phyloP scores from a whole-genome alignment of 768 basidiomycete genomes.

The Rhizopogon vulgaris region DNA sequence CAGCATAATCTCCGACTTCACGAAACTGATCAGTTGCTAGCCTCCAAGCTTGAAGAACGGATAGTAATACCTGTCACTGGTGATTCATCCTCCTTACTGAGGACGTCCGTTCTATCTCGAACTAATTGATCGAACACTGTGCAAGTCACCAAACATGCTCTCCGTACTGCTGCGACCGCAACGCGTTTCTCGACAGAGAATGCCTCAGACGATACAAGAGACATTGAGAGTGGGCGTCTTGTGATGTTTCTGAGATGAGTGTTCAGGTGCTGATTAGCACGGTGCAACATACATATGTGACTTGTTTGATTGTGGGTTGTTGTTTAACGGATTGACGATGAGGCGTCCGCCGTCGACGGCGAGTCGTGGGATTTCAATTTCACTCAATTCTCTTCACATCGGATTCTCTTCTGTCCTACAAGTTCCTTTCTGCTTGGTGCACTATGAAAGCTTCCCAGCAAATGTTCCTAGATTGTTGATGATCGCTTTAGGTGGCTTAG shows the following conservation, averaged over 20 bases:
- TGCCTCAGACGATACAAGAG: slow-evolving; percentile 7
- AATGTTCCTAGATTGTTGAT: not conserved
- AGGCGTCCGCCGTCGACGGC: no score
- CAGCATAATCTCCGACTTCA: slow-evolving; percentile 87
- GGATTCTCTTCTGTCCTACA: not conserved
- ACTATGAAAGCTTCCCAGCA: not conserved
- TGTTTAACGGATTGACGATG: no score
- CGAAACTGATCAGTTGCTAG: not conserved
- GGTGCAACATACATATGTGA: not conserved
- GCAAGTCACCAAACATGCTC: slow-evolving; percentile 80
- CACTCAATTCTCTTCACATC: not conserved
- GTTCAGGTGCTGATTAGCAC: slow-evolving; percentile 1
- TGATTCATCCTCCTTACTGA: slow-evolving; percentile 88
- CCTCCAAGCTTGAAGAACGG: not conserved
- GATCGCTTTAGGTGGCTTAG: not conserved
- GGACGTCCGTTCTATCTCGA: slow-evolving; percentile 60
- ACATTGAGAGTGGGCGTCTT: not conserved
- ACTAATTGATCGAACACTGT: slow-evolving; percentile 84
- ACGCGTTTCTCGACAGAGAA: slow-evolving; percentile 70
- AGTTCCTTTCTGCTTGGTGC: not conserved
- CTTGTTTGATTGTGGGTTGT: not conserved
- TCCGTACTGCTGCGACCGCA: slow-evolving; percentile 79
- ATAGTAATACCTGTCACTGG: slow-evolving; percentile 70
- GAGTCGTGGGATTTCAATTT: not conserved
- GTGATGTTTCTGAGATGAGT: not conserved